Conservation (phyloP, 73 alveolate genomes). For the Symbiodinium natans region DNA sequence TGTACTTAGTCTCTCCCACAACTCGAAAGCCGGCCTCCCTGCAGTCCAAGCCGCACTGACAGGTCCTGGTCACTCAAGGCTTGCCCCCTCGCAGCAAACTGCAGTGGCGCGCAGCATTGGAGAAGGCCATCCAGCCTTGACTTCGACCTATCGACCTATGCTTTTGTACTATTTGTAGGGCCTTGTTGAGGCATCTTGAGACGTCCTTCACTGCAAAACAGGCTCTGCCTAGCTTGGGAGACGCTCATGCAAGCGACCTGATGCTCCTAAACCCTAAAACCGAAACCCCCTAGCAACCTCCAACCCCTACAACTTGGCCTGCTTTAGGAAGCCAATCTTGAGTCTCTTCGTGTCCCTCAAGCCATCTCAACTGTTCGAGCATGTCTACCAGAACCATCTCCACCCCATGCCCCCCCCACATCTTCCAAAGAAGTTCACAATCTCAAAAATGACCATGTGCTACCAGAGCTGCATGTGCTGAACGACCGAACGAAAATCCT, state of each 20-base stretch:
- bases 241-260: too few species aligned
- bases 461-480: constrained; percentile 27
- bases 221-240: too few species aligned
- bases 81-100: constrained; percentile 30
- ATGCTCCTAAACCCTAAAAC: background rate
- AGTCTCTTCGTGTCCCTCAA: too few species aligned
- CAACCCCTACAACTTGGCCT: background rate
- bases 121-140: constrained; percentile 57
- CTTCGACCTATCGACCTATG: too few species aligned
- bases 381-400: background rate
- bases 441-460: background rate
- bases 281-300: background rate
- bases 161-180: too few species aligned
- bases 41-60: constrained; percentile 15
- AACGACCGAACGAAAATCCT: constrained; percentile 58
- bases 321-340: too few species aligned
- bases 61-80: background rate
- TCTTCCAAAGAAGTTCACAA: background rate
- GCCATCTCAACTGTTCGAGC: too few species aligned
- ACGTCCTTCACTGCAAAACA: too few species aligned
- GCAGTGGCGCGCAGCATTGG: constrained; percentile 67
- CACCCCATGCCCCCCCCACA: too few species aligned
- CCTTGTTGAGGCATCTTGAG: too few species aligned
- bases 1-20: too few species aligned
- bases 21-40: background rate